Evolutionary conservation across 129 eudicot species (phyloP), one percentile per base, ranked within the genome.

Genomic region (Glebionis coronaria): DNA sequence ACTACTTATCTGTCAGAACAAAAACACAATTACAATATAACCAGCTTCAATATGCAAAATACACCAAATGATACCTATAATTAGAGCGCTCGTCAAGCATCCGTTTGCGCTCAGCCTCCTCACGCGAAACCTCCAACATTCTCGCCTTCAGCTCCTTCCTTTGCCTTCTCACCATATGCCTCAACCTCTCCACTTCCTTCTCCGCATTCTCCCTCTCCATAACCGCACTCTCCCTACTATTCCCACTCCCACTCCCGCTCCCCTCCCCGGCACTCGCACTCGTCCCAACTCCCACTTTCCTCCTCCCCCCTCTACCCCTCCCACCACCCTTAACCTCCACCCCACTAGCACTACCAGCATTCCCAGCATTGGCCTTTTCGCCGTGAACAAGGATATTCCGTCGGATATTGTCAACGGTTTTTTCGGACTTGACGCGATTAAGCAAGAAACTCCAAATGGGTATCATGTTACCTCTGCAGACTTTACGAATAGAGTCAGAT

Each of bases 181-280:
- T 81, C 90, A 94, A 67, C 77, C 90, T 75, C 80, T 94, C 99
- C 63, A 94, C 99, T 68, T 94, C 99, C 83, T 84, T 89, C 95
- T 94, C 97, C 11, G 99, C 95, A 80, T 65, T n/a, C 42, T 94
- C 99, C 35, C 99, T 84, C 78, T 94, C 99, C 78, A 76, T 77
- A 84, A 86, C 59, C 7, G 99, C 95, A 59, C 46, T 62, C 75
- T 89, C 98, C 72, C 97, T 80, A 45, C 72, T 79, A 60, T 72
- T 78, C 40, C 63, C 19, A 67, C 79, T 90, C 67, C 73, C 87
- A n/a, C 12, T 56, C 20, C 45, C 75, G 15, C 69, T 56, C 44
- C 57, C 19, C 73, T 73, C 94, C 65, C 73, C 86, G 12, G n/a
- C 60, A 19, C 40, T 75, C 27, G 75, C 62, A 50, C 62, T 64